phyloP scores from a whole-genome alignment of 306 rosid genomes.

The Trichosanthes truncata region DNA sequence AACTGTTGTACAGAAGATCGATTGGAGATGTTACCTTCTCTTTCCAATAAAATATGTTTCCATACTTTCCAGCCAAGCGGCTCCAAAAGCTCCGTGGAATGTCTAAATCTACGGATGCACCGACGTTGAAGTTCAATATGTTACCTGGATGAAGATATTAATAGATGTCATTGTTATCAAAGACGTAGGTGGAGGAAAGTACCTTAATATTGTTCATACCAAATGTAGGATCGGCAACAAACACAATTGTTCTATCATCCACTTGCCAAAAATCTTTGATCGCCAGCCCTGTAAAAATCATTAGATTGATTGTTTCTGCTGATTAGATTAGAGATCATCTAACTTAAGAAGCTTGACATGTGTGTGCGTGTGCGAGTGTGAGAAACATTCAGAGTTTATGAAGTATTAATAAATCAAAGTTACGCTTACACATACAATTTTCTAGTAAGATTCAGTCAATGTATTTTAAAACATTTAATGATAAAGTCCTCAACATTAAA shows the following conservation, averaged over 20 bases:
- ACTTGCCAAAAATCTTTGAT: constrained; percentile 89
- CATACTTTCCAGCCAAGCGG: constrained; percentile 90
- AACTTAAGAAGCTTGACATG: neutral
- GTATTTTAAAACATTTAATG: neutral
- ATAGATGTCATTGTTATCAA: neutral
- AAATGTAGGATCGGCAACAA: constrained; percentile 97
- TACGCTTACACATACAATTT: neutral
- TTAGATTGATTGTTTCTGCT: neutral
- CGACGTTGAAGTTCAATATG: constrained; percentile 88
- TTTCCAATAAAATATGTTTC: constrained; percentile 92
- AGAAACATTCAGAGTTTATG: neutral
- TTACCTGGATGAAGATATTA: constrained; percentile 48
- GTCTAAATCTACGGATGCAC: constrained; percentile 74
- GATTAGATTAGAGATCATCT: neutral
- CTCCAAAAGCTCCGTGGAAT: constrained; percentile 96
- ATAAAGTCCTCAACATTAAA: neutral
- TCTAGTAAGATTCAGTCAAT: neutral
- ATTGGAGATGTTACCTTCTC: constrained; percentile 48
- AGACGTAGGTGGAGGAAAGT: neutral
- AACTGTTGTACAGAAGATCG: neutral
- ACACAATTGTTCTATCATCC: constrained; percentile 92
- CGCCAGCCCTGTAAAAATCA: constrained; percentile 61
- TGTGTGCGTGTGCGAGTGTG: neutral
- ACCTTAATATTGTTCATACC: constrained; percentile 34
- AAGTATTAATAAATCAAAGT: neutral